Percentiles rank a stretch among this genome's conserved stretches.
Conservation (phyloP, 805 yeast genomes). For the Cyberlindnera bimundalis region DNA sequence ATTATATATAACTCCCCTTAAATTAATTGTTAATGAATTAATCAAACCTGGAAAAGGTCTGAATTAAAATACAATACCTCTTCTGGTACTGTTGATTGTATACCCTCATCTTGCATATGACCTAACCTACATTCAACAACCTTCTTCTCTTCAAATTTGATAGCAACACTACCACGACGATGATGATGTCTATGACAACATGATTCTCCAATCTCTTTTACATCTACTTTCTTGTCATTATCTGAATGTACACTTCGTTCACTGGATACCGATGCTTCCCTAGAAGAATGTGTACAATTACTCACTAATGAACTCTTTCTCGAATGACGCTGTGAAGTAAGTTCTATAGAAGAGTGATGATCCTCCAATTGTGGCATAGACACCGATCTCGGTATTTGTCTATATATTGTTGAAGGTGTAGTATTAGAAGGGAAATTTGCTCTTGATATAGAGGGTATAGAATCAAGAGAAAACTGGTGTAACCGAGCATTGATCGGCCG, state of each 20-base stretch:
- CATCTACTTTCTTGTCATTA: background rate
- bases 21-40: too few relatives aligned
- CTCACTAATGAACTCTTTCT: constrained; percentile 17
- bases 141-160: constrained; percentile 21
- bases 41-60: too few relatives aligned
- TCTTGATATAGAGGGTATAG: too few relatives aligned
- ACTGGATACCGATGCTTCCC: constrained; percentile 4
- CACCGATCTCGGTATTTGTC: constrained; percentile 2
- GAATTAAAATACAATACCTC: too few relatives aligned
- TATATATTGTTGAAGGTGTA: background rate
- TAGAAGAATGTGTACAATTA: constrained; percentile 14
- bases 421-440: too few relatives aligned
- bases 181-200: constrained; percentile 28
- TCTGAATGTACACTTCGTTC: background rate
- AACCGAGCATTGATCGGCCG: constrained; percentile 17
- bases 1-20: too few relatives aligned
- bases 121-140: constrained; percentile 5
- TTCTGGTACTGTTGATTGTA: background rate
- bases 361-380: constrained; percentile 7
- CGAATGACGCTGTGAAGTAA: constrained; percentile 2
- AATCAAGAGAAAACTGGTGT: constrained; percentile 4
- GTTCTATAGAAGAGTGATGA: background rate
- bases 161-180: constrained; percentile 29
- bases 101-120: too few relatives aligned
- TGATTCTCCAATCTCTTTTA: background rate